Evolutionary conservation across 768 basidiomycete genomes (phyloP), one percentile per base, ranked within the genome.

Genomic region (Phylloporus sp.): DNA sequence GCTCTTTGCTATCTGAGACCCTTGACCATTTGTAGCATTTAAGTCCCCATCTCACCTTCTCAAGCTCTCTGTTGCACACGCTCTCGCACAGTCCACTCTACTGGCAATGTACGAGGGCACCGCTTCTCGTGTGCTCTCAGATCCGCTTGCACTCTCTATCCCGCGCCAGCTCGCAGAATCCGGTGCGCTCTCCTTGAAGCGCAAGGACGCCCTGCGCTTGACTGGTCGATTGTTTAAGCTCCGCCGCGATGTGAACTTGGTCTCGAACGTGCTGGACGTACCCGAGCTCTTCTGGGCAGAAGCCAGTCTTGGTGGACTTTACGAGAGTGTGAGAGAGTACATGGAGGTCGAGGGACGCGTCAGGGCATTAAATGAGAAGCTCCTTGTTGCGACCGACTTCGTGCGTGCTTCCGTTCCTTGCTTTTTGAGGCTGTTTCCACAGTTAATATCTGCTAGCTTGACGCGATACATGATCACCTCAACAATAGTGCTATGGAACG

Each of bases 201-300:
- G 95, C 18, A 80, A 78, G 35, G 89, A 95, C 28, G 95, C 95
- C 1, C 77, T 97, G 53, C 88, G 87, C 59, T 76, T 97, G 32
- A 97, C 92, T 0, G 91, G 91, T 2, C 75, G 81, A 27, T 68
- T 97, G 35, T 95, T 97, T 78, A 92, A 87, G 63, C 75, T 97
- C 9, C 79, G 93, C 5, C 80, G 91, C 43, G 92, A 95, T 57
- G 85, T 97, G 24, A 95, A 95, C 60, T 73, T 97, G 1, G 91
- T 94, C 10, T 90, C 88, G 22, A 95, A 95, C 61, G 91, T 97
- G 27, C 78, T 97, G 2, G 95, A 97, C 63, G 86, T 91, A 6
- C 94, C 94, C 1, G 92, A 94, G 63, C 71, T 97, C 41, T 97
- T 97, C 69, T 97, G 94, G 95, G 86, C 84, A 46, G 94, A 95